Base-by-base conservation (phyloP, 2,329 filamentous ascomycete species). In the Ceratocystis huliohia region DNA sequence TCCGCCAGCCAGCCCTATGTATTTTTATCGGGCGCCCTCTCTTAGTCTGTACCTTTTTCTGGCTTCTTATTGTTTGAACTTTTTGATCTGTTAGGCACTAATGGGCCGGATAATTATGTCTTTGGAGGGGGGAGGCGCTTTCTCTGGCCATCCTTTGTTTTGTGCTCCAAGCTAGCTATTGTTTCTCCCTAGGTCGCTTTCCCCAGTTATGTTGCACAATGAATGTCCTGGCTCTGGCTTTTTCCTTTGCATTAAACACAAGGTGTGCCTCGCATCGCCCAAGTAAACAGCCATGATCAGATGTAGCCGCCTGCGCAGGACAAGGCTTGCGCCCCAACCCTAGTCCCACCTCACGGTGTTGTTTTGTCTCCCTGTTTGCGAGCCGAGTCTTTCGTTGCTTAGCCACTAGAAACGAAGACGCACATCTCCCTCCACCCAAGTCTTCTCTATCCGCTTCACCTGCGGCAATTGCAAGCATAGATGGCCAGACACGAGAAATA, bases 291-390 rank as follows among this genome's bases (percentile, higher is more conserved):
- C 53, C 33, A 59, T 59, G 53, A 25, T 20, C 53, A 37, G 25
- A 59, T 33, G 33, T 59, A 33, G 53, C 25, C 53, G 53, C 53
- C 53, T 59, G 53, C 53, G 7, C 25, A 59, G 28, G 25, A 25
- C 22, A n/a, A n/a, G 46, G 46, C 46, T 59, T 59, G 53, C 53
- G 53, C 25, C 13, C 53, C 53, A 33, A 59, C 53, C 53, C 53
- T 33, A 59, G 53, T 59, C 28, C 15, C 22, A 25, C 13, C 25
- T 33, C 50, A 4, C 50, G 13, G 13, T 5, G 17, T 25, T n/a
- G 25, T 17, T 59, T 59, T 59, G 25, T 30, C 28, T 59, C 25
- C 15, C 53, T 13, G 28, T 59, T 33, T 59, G 25, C 53, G 6
- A n/a, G 5, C 25, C 22, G 28, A n/a, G 53, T 20, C 28, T 37